A percentile compares a stretch with the other conserved stretches of the same genome.
phyloP scores from a whole-genome alignment of 2,329 filamentous ascomycete genomes.

The Fusarium humuli region DNA sequence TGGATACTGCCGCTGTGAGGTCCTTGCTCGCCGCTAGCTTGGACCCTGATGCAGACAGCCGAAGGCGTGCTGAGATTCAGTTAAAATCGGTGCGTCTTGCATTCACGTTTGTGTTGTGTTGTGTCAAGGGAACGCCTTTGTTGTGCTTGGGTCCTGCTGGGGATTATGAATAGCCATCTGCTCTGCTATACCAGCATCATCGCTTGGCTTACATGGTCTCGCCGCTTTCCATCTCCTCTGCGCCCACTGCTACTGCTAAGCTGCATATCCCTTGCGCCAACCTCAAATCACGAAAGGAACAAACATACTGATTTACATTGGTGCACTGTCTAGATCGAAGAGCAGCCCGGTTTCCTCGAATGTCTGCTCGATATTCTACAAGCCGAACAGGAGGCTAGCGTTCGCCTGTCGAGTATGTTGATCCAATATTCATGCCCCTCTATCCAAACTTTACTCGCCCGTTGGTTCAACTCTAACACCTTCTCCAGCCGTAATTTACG shows the following conservation, averaged over 20 bases:
- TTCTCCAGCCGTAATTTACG: conserved; percentile 86
- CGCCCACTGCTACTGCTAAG: conserved; percentile 20
- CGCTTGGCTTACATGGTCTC: background rate
- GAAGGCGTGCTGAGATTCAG: conserved; percentile 82
- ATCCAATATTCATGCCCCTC: conserved; percentile 17
- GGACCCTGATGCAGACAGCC: conserved; percentile 77
- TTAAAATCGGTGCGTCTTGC: conserved; percentile 77
- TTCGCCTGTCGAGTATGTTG: conserved; percentile 87
- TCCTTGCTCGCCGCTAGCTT: conserved; percentile 82
- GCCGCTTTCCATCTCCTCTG: conserved; percentile 16
- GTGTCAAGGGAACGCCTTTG: conserved; percentile 9
- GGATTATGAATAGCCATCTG: background rate
- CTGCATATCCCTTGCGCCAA: conserved; percentile 35
- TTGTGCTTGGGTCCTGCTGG: conserved; percentile 9
- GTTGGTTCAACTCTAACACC: conserved; percentile 23
- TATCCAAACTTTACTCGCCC: conserved; percentile 40
- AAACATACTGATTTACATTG: conserved; percentile 37
- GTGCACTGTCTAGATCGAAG: conserved; percentile 76
- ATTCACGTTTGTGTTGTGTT: conserved; percentile 6
- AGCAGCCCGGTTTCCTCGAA: conserved; percentile 88
- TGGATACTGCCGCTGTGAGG: conserved; percentile 81
- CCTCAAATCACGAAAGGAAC: conserved; percentile 1
- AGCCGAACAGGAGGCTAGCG: conserved; percentile 83
- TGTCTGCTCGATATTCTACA: conserved; percentile 91
- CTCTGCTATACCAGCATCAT: background rate